Percentiles rank a stretch among this genome's conserved stretches.
These are phyloP conservation scores for Cryptosporidium sp. DNA, from an alignment of 169 alveolate species.

Conservation along the genomic window DNA sequence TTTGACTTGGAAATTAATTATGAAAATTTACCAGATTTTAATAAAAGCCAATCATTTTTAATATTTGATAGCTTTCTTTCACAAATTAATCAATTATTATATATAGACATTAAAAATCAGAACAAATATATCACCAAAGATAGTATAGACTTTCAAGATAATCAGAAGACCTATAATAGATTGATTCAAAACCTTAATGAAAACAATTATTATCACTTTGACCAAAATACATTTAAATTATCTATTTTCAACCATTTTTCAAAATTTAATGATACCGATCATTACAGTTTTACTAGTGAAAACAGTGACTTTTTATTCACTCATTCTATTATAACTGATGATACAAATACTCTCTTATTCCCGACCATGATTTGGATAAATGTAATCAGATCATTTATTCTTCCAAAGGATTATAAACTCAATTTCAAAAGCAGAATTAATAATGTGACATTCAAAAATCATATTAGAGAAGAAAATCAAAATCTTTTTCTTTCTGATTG, in stretches of 20 bases:
- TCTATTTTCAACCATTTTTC: constrained; percentile 11
- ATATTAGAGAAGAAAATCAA: background rate
- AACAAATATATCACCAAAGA: constrained; percentile 21
- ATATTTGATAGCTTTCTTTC: constrained; percentile 9
- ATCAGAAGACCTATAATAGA: background rate
- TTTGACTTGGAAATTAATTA: constrained; percentile 21
- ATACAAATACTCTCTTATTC: background rate
- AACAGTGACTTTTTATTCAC: background rate
- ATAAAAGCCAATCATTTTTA: background rate
- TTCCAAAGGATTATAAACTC: constrained; percentile 1
- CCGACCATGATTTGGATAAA: background rate
- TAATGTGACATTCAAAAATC: constrained; percentile 2
- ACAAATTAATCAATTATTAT: constrained; percentile 5
- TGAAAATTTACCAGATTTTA: background rate
- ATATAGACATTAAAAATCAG: background rate
- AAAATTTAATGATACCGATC: background rate
- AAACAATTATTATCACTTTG: background rate
- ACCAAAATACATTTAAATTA: constrained; percentile 3
- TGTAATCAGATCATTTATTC: background rate
- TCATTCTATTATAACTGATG: background rate
- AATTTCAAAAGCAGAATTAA: constrained; percentile 50
- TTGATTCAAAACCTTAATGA: constrained; percentile 20
- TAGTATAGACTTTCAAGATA: constrained; percentile 18
- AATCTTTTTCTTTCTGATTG: constrained; percentile 10
- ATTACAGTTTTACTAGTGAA: background rate